These are phyloP conservation scores for Nannizziopsis barbatae DNA, from an alignment of 2,329 filamentous ascomycete genomes.

Conservation along the genomic window DNA sequence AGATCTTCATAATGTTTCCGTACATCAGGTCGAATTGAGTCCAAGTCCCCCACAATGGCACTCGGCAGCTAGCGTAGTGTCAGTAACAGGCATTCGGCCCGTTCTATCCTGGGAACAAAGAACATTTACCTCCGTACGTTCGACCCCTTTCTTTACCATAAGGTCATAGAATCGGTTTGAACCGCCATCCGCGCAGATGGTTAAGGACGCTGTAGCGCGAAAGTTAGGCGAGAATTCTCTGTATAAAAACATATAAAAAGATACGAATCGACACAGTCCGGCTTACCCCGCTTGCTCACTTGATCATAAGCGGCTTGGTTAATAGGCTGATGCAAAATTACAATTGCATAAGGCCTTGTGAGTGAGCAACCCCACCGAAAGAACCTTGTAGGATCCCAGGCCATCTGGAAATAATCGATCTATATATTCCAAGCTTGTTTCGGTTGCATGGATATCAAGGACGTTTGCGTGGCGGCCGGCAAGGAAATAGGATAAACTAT, in stretches of 20 bases:
- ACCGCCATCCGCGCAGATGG: slow-evolving; percentile 81
- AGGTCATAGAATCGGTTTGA: slow-evolving; percentile 62
- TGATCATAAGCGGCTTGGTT: slow-evolving; percentile 32
- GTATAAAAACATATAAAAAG: neutral
- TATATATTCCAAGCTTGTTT: neutral
- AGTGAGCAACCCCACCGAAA: slow-evolving; percentile 23
- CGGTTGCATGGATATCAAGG: no score
- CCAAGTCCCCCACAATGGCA: slow-evolving; percentile 78
- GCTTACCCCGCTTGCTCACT: slow-evolving; percentile 29
- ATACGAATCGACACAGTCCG: neutral
- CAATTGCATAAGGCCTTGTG: slow-evolving; percentile 36
- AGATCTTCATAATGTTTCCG: slow-evolving; percentile 54
- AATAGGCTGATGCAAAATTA: slow-evolving; percentile 54
- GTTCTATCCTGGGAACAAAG: neutral
- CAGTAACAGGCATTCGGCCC: neutral
- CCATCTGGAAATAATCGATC: slow-evolving; percentile 18
- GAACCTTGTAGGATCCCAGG: slow-evolving; percentile 35
- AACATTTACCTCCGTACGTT: slow-evolving; percentile 24
- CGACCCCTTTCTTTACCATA: slow-evolving; percentile 25
- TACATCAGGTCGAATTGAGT: slow-evolving; percentile 59
- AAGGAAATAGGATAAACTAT: neutral
- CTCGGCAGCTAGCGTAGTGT: slow-evolving; percentile 43
- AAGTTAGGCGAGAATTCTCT: neutral
- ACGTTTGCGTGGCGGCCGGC: no score
- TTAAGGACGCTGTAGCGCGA: slow-evolving; percentile 45